Evolutionary conservation across 2,329 filamentous ascomycete genomes (phyloP).

Genomic region (Xylaria sp.): DNA sequence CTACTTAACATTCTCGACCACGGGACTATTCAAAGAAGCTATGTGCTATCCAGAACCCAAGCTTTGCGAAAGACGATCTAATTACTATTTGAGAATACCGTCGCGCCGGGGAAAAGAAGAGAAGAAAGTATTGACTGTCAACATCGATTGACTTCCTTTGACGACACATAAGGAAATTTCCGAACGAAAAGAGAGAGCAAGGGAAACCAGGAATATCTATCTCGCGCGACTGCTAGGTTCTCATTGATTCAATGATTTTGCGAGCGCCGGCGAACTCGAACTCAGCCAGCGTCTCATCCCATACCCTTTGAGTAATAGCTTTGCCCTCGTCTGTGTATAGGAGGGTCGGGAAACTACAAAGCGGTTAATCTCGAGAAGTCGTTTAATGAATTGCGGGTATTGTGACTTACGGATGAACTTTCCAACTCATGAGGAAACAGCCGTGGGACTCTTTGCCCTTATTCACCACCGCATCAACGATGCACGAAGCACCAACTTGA

Average conservation of each 20-base stretch:
- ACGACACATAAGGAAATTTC: no score
- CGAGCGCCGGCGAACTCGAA: slow-evolving; percentile 30
- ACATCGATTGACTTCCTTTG: no score
- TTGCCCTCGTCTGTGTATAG: slow-evolving; percentile 34
- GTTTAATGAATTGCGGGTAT: background rate
- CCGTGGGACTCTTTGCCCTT: slow-evolving; percentile 64
- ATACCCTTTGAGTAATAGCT: slow-evolving; percentile 20
- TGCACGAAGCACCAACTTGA: slow-evolving; percentile 57
- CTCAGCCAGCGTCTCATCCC: slow-evolving; percentile 37
- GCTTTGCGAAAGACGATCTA: no score
- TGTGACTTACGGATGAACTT: slow-evolving; percentile 56
- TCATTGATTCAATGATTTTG: slow-evolving; percentile 26
- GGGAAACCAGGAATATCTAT: background rate
- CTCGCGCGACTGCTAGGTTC: background rate
- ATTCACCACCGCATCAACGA: slow-evolving; percentile 58
- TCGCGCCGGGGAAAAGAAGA: no score
- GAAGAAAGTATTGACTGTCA: no score
- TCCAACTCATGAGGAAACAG: slow-evolving; percentile 61
- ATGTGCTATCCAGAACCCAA: no score
- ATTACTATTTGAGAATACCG: no score
- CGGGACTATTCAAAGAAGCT: no score
- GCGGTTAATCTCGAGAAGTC: background rate
- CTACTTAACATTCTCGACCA: no score
- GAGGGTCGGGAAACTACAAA: slow-evolving; percentile 25
- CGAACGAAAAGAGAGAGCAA: no score